Evolutionary conservation across 108 stramenopile species (phyloP).

Genomic region (Cyclotella cryptica): DNA sequence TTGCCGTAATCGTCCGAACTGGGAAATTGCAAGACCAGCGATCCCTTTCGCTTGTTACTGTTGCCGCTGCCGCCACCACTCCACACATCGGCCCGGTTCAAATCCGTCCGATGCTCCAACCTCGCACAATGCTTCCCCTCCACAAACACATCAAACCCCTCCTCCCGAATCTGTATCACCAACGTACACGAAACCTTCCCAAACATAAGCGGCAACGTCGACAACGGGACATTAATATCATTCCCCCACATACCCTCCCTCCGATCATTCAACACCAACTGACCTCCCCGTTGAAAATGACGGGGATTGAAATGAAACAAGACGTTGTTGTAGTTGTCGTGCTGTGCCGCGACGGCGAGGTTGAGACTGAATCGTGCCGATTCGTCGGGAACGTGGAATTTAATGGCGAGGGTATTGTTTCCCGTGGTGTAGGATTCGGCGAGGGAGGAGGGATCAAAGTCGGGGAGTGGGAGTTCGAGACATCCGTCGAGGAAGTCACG

Average conservation of each 20-base stretch:
- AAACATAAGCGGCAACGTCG: conserved; percentile 78
- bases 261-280: conserved; percentile 84
- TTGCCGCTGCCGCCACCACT: too few relatives aligned
- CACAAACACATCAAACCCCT: conserved; percentile 86
- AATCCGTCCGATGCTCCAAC: conserved; percentile 73
- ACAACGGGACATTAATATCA: conserved; percentile 74
- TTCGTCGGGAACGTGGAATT: conserved; percentile 78
- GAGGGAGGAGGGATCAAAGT: conserved; percentile 58
- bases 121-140: conserved; percentile 80
- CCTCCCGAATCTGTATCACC: conserved; percentile 80
- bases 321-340: conserved; percentile 53
- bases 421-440: conserved; percentile 42
- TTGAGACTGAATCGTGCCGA: conserved; percentile 85
- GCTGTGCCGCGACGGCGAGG: conserved; percentile 67
- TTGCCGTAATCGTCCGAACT: conserved; percentile 78
- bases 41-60: conserved; percentile 38
- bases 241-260: conserved; percentile 84
- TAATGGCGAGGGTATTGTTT: conserved; percentile 89
- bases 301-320: conserved; percentile 89
- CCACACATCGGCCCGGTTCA: conserved; percentile 12
- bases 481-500: conserved; percentile 68
- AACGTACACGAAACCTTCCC: conserved; percentile 74
- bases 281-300: conserved; percentile 74
- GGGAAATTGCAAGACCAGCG: conserved; percentile 78
- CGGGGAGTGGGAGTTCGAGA: conserved; percentile 63